Conservation (phyloP, 768 basidiomycete species). For the Tulasnella calospora region DNA sequence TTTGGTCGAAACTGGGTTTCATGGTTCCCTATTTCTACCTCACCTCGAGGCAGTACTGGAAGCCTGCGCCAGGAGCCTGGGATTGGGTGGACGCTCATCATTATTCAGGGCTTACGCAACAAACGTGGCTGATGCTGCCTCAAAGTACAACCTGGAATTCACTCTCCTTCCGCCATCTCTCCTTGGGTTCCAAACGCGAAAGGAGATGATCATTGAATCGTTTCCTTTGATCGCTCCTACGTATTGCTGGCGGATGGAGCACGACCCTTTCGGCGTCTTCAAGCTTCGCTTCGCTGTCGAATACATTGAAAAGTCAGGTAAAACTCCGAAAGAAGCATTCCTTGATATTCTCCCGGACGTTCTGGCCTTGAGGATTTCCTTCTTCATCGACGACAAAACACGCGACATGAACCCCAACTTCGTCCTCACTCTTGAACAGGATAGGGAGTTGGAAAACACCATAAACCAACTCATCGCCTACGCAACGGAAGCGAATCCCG, state of each 20-base stretch:
- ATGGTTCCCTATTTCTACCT: slow-evolving; percentile 36
- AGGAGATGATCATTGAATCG: slow-evolving; percentile 57
- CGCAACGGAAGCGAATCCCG: slow-evolving; percentile 10
- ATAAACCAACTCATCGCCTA: background rate
- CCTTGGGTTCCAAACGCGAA: slow-evolving; percentile 67
- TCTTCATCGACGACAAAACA: slow-evolving; percentile 40
- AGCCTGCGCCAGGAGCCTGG: slow-evolving; percentile 62
- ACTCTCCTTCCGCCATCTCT: slow-evolving; percentile 60
- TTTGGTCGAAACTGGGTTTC: slow-evolving; percentile 56
- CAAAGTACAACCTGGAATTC: slow-evolving; percentile 49
- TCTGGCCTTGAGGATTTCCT: slow-evolving; percentile 56
- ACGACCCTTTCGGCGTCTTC: slow-evolving; percentile 6
- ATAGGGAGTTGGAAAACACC: background rate
- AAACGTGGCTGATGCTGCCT: slow-evolving; percentile 67
- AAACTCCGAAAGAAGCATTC: slow-evolving; percentile 2
- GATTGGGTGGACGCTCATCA: slow-evolving; percentile 52
- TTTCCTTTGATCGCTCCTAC: slow-evolving; percentile 23
- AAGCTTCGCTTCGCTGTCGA: slow-evolving; percentile 10
- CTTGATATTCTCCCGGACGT: slow-evolving; percentile 53
- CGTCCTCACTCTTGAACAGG: background rate
- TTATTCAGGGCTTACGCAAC: slow-evolving; percentile 76
- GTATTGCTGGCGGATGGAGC: background rate
- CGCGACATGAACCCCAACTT: slow-evolving; percentile 1
- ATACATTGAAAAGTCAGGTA: slow-evolving; percentile 17
- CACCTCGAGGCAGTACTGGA: slow-evolving; percentile 51